Conservation (phyloP, 2,329 filamentous ascomycete genomes). For the Ophiocordyceps camponoti-saundersi region DNA sequence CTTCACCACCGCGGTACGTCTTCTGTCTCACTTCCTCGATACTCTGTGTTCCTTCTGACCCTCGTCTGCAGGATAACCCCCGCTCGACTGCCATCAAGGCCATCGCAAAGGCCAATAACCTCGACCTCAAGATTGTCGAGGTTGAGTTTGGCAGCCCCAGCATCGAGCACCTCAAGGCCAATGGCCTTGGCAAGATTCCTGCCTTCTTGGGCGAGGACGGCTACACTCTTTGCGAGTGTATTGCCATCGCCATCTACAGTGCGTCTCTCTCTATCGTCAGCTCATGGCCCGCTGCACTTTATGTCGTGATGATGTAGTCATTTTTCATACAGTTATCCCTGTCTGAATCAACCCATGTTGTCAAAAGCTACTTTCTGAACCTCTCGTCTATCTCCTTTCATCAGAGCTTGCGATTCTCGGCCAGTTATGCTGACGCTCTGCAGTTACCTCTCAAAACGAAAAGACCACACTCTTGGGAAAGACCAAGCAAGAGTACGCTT, state of each 20-base stretch:
- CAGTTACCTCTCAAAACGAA: slow-evolving; percentile 98
- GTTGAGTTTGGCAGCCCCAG: slow-evolving; percentile 48
- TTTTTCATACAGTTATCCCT: slow-evolving; percentile 90
- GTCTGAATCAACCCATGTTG: slow-evolving; percentile 84
- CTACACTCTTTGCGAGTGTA: slow-evolving; percentile 73
- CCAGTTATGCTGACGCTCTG: slow-evolving; percentile 13
- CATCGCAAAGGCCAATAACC: slow-evolving; percentile 92
- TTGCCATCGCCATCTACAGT: slow-evolving; percentile 97
- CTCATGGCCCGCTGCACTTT: neutral
- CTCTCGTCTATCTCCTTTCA: slow-evolving; percentile 1
- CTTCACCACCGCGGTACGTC: slow-evolving; percentile 64
- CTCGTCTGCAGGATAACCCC: slow-evolving; percentile 54
- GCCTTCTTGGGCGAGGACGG: slow-evolving; percentile 87
- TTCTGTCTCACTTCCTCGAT: neutral
- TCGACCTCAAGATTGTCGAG: slow-evolving; percentile 75
- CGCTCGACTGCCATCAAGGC: slow-evolving; percentile 78
- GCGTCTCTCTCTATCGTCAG: slow-evolving; percentile 28
- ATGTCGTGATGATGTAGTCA: slow-evolving; percentile 52
- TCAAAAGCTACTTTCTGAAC: slow-evolving; percentile 75
- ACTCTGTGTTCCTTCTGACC: slow-evolving; percentile 2
- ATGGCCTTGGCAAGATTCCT: slow-evolving; percentile 80
- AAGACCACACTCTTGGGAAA: slow-evolving; percentile 98
- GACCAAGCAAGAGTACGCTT: slow-evolving; percentile 90
- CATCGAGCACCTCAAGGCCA: slow-evolving; percentile 68
- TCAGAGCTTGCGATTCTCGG: neutral